A percentile compares a stretch with the other conserved stretches of the same genome.
Evolutionary conservation across 495 filamentous ascomycete genomes (phyloP).

Genomic region (Halenospora varia): DNA sequence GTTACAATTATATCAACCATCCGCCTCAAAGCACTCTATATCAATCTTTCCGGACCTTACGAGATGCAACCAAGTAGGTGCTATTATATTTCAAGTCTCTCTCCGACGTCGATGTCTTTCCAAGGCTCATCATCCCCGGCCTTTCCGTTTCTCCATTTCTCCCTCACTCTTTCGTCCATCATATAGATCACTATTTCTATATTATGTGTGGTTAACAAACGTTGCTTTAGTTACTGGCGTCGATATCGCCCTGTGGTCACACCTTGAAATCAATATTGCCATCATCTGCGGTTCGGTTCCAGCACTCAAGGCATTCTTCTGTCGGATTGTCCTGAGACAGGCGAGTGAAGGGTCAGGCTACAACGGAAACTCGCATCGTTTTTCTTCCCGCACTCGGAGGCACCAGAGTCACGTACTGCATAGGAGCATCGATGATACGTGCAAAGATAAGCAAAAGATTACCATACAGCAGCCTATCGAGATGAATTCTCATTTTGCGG

Average conservation of each 20-base stretch:
- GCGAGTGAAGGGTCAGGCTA: no score
- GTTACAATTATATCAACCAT: slow-evolving; percentile 28
- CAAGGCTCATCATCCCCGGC: slow-evolving; percentile 9
- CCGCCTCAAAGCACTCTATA: slow-evolving; percentile 38
- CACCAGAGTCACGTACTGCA: no score
- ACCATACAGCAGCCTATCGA: no score
- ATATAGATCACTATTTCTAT: no score
- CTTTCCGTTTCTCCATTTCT: no score
- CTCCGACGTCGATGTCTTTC: not conserved
- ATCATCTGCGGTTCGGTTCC: slow-evolving; percentile 29
- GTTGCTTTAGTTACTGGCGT: slow-evolving; percentile 10
- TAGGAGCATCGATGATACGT: no score
- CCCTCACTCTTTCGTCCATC: no score
- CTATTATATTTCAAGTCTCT: not conserved
- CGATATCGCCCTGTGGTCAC: slow-evolving; percentile 30
- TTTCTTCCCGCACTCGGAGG: no score
- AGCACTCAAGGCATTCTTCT: slow-evolving; percentile 23
- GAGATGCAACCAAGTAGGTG: slow-evolving; percentile 31
- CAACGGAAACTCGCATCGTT: no score
- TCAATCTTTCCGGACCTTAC: slow-evolving; percentile 27
- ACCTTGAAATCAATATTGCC: slow-evolving; percentile 28
- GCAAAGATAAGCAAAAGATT: no score
- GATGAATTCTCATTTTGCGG: no score
- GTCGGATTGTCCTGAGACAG: not conserved
- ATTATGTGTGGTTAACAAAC: no score